A percentile compares a stretch with the other conserved stretches of the same genome.
These are phyloP conservation scores for Candida saitoana DNA, from an alignment of 805 yeast genomes.

Conservation along the genomic window DNA sequence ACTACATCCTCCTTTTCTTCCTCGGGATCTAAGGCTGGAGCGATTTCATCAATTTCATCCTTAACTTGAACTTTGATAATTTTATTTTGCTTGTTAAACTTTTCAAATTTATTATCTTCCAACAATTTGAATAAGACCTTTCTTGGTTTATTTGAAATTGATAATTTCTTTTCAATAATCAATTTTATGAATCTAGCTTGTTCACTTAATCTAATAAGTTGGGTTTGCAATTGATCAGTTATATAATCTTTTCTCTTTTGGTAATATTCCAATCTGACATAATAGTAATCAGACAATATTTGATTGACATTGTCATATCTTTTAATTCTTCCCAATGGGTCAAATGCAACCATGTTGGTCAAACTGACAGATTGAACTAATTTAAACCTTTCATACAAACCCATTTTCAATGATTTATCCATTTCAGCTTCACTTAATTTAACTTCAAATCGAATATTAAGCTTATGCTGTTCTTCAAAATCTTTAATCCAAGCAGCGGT, in stretches of 20 bases:
- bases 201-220: conserved; percentile 65
- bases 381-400: conserved; percentile 81
- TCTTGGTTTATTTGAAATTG: conserved; percentile 72
- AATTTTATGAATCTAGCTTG: conserved; percentile 90
- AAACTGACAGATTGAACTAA: conserved; percentile 63
- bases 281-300: conserved; percentile 79
- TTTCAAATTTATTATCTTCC: conserved; percentile 64
- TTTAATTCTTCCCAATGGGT: conserved; percentile 80
- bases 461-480: conserved; percentile 89
- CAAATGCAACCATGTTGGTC: conserved; percentile 94
- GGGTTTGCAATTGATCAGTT: conserved; percentile 65
- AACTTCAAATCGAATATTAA: conserved; percentile 73
- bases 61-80: conserved; percentile 48
- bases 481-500: conserved; percentile 84
- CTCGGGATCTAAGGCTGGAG: conserved; percentile 19
- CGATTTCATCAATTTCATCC: conserved; percentile 38
- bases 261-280: conserved; percentile 81
- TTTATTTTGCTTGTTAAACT: conserved; percentile 65
- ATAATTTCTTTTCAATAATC: conserved; percentile 72
- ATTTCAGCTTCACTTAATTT: conserved; percentile 75
- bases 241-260: conserved; percentile 85
- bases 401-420: conserved; percentile 69
- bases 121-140: conserved; percentile 60
- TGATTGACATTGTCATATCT: conserved; percentile 73
- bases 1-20: conserved; percentile 39